Evolutionary conservation across 2,329 filamentous ascomycete genomes (phyloP).

Genomic region (Berkeleyomyces rouxiae): DNA sequence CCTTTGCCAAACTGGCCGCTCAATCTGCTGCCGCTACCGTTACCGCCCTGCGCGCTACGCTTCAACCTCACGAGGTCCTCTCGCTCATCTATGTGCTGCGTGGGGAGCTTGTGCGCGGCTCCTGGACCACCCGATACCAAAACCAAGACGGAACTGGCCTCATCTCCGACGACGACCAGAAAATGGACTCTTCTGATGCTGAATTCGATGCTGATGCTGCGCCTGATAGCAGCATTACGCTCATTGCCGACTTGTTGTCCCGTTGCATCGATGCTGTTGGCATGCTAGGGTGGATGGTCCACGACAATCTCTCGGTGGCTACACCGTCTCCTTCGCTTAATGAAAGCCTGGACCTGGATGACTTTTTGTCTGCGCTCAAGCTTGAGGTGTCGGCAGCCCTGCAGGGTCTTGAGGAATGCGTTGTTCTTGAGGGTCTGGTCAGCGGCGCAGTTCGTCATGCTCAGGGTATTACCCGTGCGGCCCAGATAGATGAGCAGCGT

Average conservation of each 20-base stretch:
- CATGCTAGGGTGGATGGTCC: constrained; percentile 55
- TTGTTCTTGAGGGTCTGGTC: constrained; percentile 46
- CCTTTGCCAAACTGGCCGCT: constrained; percentile 51
- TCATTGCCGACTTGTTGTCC: constrained; percentile 55
- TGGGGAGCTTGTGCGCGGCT: constrained; percentile 54
- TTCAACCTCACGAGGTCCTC: constrained; percentile 51
- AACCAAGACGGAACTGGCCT: not conserved
- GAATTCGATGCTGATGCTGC: constrained; percentile 21
- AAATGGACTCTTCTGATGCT: constrained; percentile 35
- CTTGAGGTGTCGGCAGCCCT: constrained; percentile 54
- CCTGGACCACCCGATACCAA: constrained; percentile 54
- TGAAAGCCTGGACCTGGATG: constrained; percentile 37
- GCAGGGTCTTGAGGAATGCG: constrained; percentile 54
- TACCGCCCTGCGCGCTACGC: constrained; percentile 43
- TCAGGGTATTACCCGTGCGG: constrained; percentile 20
- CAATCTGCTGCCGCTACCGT: constrained; percentile 46
- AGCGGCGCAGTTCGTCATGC: constrained; percentile 50
- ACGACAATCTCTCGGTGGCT: constrained; percentile 22
- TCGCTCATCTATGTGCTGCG: constrained; percentile 57
- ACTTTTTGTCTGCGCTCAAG: constrained; percentile 48
- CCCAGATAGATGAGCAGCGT: not conserved
- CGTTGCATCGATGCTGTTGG: constrained; percentile 63
- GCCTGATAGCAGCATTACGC: constrained; percentile 50
- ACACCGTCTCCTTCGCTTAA: constrained; percentile 25
- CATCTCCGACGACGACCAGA: not conserved